Evolutionary conservation across 1,284 basidiomycete genomes (phyloP), one percentile per base, ranked within the genome.

Genomic region (Leccinum pachyderme): DNA sequence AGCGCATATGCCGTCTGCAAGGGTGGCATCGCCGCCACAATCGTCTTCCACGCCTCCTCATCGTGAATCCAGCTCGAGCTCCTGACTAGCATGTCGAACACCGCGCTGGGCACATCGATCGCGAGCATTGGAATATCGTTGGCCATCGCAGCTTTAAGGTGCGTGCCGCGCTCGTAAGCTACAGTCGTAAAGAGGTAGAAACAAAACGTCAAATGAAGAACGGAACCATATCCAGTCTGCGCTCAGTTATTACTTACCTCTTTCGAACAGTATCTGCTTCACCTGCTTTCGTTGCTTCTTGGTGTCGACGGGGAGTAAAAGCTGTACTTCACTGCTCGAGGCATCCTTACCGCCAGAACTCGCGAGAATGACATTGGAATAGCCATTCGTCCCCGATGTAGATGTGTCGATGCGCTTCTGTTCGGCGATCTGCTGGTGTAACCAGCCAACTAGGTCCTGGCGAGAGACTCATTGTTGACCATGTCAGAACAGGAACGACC

Each of bases 351-450:
- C 18, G 9, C 37, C 9, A 39, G n/a, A 9, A 18, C 5, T 39
- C 37, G 37, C 18, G 37, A 18, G 37, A 22, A 39, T 3, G 11
- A 22, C 18, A 22, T 18, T 39, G 11, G 37, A 39, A 11, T 39
- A 39, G 2, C 68, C 63, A 0, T 76, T 69, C 3, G 81, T 80
- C 5, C 84, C 84, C 8, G 84, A 82, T 0, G 84, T 84, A 3
- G 79, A 75, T 2, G 79, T 68, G 61, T 91, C 89, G n/a, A 84
- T 76, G 1, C 83, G 83, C 65, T 84, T 87, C 72, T 90, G 89
- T 62, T 91, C 87, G 0, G 83, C 74, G n/a, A 91, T 84, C 58
- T 89, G 82, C 22, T 86, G 81, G 37, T 86, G 84, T n/a, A 91
- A 73, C 82, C 83, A 90, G 12, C 76, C 69, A 5, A 89, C 81